Evolutionary conservation across 768 basidiomycete species (phyloP).

Genomic region (Hygrophorus russula): DNA sequence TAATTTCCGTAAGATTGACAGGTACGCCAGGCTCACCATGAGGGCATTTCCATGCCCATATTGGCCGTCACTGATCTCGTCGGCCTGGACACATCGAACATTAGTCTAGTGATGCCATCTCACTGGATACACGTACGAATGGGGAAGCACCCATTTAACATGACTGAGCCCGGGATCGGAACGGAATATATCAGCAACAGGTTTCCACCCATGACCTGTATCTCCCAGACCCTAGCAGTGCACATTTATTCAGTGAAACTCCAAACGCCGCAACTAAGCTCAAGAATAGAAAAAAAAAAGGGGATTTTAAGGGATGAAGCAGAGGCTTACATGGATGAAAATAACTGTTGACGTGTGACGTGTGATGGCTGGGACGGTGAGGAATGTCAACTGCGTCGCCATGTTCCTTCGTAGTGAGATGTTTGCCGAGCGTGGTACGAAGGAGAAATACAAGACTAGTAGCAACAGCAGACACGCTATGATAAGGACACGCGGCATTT

Average conservation of each 20-base stretch:
- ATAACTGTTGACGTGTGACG: slow-evolving; percentile 83
- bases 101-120: not conserved
- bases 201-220: slow-evolving; percentile 64
- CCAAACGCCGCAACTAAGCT: no score
- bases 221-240: slow-evolving; percentile 60
- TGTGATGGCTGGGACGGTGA: slow-evolving; percentile 40
- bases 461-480: no score
- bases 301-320: slow-evolving; percentile 5
- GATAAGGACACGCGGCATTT: no score
- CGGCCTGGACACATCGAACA: slow-evolving; percentile 25
- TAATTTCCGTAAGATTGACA: not conserved
- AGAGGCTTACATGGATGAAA: slow-evolving; percentile 68
- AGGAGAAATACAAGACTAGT: slow-evolving; percentile 1
- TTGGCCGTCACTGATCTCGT: slow-evolving; percentile 63
- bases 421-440: slow-evolving; percentile 10
- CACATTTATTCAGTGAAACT: no score
- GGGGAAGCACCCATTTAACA: slow-evolving; percentile 85
- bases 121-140: slow-evolving; percentile 42
- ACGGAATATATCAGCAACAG: slow-evolving; percentile 61
- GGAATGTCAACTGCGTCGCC: slow-evolving; percentile 29
- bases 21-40: slow-evolving; percentile 40
- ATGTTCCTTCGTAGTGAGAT: slow-evolving; percentile 21
- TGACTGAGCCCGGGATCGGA: slow-evolving; percentile 45
- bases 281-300: slow-evolving; percentile 4
- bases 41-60: slow-evolving; percentile 62